Evolutionary conservation across 768 basidiomycete species (phyloP).

Genomic region (Pleurotus ostreatus): DNA sequence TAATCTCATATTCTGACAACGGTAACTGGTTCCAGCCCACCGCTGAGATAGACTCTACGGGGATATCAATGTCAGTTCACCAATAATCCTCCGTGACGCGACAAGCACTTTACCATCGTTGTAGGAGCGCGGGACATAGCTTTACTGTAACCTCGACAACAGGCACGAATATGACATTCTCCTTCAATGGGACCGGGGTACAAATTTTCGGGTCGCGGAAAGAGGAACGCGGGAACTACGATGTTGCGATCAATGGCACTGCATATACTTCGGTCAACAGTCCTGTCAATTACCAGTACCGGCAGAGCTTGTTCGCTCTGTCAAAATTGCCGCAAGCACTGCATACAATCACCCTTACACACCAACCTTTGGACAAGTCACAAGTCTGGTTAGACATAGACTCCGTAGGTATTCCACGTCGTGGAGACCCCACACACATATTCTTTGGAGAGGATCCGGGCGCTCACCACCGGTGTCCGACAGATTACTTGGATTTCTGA

Average conservation of each 20-base stretch:
- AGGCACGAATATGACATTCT: conserved; percentile 20
- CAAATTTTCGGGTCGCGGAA: conserved; percentile 7
- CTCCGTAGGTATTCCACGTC: neutral
- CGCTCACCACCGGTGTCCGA: neutral
- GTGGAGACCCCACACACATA: neutral
- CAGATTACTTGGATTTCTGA: conserved; percentile 8
- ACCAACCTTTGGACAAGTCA: neutral
- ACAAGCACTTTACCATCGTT: conserved; percentile 23
- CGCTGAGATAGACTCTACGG: conserved; percentile 18
- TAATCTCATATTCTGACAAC: conserved; percentile 20
- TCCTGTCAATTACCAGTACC: conserved; percentile 17
- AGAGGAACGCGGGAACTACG: conserved; percentile 9
- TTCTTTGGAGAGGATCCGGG: neutral
- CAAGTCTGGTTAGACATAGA: conserved; percentile 7
- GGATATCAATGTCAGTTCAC: conserved; percentile 8
- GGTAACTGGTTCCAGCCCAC: conserved; percentile 5
- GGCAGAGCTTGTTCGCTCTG: conserved; percentile 24
- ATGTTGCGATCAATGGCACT: neutral
- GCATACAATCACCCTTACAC: conserved; percentile 23
- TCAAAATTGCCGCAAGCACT: conserved; percentile 19
- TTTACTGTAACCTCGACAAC: conserved; percentile 26
- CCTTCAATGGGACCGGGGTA: conserved; percentile 29
- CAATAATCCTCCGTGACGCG: neutral
- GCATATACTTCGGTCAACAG: conserved; percentile 16
- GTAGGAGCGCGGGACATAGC: conserved; percentile 18